Evolutionary conservation across 495 filamentous ascomycete species (phyloP), one percentile per base, ranked within the genome.

Genomic region (Aspergillus conjunctus): DNA sequence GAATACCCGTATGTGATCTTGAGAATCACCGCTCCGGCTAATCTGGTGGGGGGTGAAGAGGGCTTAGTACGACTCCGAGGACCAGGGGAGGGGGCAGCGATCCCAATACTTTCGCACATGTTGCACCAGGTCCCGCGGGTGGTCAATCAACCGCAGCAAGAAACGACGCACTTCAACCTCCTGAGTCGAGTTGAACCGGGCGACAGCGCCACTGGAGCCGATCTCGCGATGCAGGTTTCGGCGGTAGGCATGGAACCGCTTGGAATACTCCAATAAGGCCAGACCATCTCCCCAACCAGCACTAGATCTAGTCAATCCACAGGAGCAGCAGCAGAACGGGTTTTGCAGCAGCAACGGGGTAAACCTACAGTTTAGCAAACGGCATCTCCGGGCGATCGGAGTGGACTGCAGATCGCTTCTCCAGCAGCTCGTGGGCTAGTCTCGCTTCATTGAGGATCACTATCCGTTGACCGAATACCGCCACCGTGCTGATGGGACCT

Each of bases 1-100:
- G 68, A 76, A 60, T 85, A 84, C 17, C 79, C 81, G 54, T 84
- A 85, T 2, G 65, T 61, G 3, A 80, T 74, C 34, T 80, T 80
- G 2, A 84, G 61, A 8, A 84, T 78, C 12, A 80, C 61, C 6
- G 74, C 68, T 9, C 76, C 80, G 7, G 77, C 70, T 49, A 72
- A 71, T 26, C 73, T 79, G 39, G 15, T 17, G 2, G 26, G 5
- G 26, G 5, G 26, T 5, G n/a, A 20, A 61, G n/a, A 34, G 37
- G 14, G 32, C 5, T 50, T 15, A 20, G 21, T 71, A 58, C 5
- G 75, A 73, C 5, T 59, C 63, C 10, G 73, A 26, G 58, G 31
- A 34, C 9, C 8, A 12, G 7, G 14, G 53, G 10, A 22, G 48
- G 32, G 8, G n/a, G 12, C 7, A 10, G 37, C 11, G 31, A 34